Conservation (phyloP, 83 land plant species). For the Diphasiastrum complanatum region DNA sequence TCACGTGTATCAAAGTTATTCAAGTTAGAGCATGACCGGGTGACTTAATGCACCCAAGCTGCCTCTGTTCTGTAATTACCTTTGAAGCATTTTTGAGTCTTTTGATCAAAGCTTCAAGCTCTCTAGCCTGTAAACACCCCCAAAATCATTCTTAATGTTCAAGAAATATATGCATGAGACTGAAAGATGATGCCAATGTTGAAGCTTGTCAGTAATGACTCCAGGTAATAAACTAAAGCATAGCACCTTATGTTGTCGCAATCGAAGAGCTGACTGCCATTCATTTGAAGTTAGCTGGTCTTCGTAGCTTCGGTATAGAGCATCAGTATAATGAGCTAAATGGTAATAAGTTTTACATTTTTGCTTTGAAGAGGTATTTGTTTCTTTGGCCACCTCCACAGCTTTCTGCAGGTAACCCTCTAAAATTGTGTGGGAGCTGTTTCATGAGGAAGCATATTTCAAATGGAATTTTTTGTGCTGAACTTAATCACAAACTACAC, state of each 20-base stretch:
- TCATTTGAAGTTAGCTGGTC: conserved; percentile 88
- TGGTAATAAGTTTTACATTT: conserved; percentile 61
- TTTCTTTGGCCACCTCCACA: conserved; percentile 46
- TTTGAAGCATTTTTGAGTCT: conserved; percentile 40
- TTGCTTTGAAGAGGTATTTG: conserved; percentile 24
- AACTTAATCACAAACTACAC: conserved; percentile 1
- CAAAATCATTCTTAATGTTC: neutral
- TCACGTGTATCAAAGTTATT: conserved; percentile 20
- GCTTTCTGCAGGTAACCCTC: conserved; percentile 73
- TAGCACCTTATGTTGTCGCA: conserved; percentile 81
- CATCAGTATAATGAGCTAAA: conserved; percentile 90
- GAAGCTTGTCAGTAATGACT: neutral
- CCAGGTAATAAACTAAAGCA: neutral
- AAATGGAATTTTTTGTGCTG: neutral
- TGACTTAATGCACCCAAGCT: neutral
- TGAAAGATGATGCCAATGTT: neutral
- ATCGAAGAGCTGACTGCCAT: conserved; percentile 87
- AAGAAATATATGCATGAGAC: too few species aligned
- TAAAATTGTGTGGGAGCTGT: conserved; percentile 78
- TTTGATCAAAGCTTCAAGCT: conserved; percentile 64
- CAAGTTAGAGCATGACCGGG: conserved; percentile 15
- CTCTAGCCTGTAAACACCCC: conserved; percentile 46
- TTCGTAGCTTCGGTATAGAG: conserved; percentile 73
- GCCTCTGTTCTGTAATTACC: conserved; percentile 1
- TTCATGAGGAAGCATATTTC: conserved; percentile 1